Evolutionary conservation across 371 early-diverging fungal genomes (phyloP).

Genomic region (Mortierella sp.): DNA sequence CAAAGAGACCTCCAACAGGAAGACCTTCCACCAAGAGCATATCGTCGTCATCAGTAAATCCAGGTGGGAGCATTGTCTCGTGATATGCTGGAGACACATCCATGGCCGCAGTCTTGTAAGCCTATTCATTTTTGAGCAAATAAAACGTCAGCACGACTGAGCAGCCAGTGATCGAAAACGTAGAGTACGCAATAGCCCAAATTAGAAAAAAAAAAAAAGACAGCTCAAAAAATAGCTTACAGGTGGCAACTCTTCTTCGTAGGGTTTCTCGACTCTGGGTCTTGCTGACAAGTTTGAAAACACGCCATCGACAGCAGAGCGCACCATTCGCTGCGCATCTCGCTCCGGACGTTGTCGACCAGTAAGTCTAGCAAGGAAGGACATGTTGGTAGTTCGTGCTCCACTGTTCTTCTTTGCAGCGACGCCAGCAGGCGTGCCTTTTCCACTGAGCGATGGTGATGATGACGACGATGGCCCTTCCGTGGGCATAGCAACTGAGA

Average conservation of each 20-base stretch:
- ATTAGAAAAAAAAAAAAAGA: not conserved
- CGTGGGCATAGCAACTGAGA: conserved; percentile 16
- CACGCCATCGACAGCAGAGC: conserved; percentile 68
- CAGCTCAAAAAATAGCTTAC: conserved; percentile 7
- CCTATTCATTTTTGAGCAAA: conserved; percentile 46
- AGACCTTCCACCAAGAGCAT: conserved; percentile 73
- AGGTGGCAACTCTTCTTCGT: conserved; percentile 39
- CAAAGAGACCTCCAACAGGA: conserved; percentile 71
- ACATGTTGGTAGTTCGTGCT: conserved; percentile 30
- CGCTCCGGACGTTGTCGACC: conserved; percentile 42
- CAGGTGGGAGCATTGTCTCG: conserved; percentile 71
- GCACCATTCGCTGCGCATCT: conserved; percentile 30
- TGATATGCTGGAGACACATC: conserved; percentile 76
- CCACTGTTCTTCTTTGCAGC: conserved; percentile 11
- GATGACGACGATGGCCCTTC: conserved; percentile 15
- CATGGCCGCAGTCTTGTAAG: conserved; percentile 71
- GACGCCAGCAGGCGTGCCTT: not conserved
- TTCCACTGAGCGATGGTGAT: not conserved
- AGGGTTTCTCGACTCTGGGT: conserved; percentile 60
- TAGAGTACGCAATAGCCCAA: not conserved
- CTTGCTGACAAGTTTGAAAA: conserved; percentile 74
- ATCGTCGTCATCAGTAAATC: conserved; percentile 63
- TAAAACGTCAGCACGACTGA: not conserved
- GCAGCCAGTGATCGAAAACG: not conserved
- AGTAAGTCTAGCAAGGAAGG: conserved; percentile 37